Evolutionary conservation across 2,329 filamentous ascomycete species (phyloP).

Genomic region (Elsinoe necatrix): DNA sequence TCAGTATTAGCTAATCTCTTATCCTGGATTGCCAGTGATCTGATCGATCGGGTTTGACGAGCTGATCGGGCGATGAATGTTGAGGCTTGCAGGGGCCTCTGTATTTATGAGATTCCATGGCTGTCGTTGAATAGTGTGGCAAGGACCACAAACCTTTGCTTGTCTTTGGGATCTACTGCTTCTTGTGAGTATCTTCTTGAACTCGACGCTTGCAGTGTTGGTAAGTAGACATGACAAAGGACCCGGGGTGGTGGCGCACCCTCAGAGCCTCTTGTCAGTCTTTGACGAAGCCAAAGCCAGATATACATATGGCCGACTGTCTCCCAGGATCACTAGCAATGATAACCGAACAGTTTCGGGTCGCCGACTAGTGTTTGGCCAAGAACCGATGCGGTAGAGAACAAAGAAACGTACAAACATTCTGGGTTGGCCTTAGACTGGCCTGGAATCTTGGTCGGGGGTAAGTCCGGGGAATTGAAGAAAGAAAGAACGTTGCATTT

Average conservation of each 20-base stretch:
- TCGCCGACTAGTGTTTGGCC: neutral
- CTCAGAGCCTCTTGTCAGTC: neutral
- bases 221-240: neutral
- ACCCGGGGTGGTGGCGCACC: neutral
- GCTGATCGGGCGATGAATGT: neutral
- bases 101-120: slow-evolving; percentile 11
- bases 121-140: neutral
- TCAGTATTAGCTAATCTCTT: neutral
- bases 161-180: neutral
- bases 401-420: slow-evolving; percentile 8
- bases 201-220: slow-evolving; percentile 1
- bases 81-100: neutral
- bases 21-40: neutral
- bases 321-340: neutral
- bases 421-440: neutral
- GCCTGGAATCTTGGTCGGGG: slow-evolving; percentile 10
- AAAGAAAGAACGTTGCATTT: slow-evolving; percentile 12
- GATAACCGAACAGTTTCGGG: neutral
- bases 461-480: neutral
- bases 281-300: neutral
- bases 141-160: neutral
- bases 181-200: neutral
- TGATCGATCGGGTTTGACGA: neutral
- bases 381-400: slow-evolving; percentile 1
- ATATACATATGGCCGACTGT: neutral